Base-by-base conservation (phyloP, 1,284 basidiomycete genomes). In the Mycena sp. region DNA sequence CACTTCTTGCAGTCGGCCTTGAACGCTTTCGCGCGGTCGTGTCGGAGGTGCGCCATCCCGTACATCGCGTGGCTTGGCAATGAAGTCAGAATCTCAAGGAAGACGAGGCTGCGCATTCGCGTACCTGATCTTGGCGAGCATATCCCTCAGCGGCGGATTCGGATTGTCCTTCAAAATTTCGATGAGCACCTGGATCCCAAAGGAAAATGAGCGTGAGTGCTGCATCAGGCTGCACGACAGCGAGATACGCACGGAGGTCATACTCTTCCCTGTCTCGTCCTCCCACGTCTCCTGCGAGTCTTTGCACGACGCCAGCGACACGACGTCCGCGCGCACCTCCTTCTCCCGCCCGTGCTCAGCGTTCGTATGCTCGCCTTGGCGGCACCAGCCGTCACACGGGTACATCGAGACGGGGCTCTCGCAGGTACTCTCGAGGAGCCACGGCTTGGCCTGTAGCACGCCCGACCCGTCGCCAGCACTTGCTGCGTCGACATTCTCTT, bases 301-400 rank as follows among this genome's bases (percentile, higher is more conserved):
- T 41, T 56, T 60, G 58, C 64, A 67, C 16, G 57, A 60, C 0
- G 61, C 61, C 0, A 63, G 53, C 14, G 64, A 67, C 17, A 67
- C 25, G 29, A 67, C 64, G 35, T 62, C 51, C 45, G 64, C 64
- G 30, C 46, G 43, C 16, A 63, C 48, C 3, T 10, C 32, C 16
- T 50, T 21, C 19, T 29, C 19, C 43, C 29, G 25, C 19, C 23
- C 6, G n/a, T 35, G 11, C 7, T 32, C 35, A 16, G 17, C 29
- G n/a, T 29, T 37, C 25, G 16, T n/a, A 3, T 46, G 37, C 11
- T 44, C 16, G 14, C 11, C 26, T 14, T 49, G 6, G 26, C 57
- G 51, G 30, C 57, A 66, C 52, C 57, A 62, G 10, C 64, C 64
- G 11, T 30, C 46, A 45, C 56, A 63, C 26, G 32, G 35, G 26